phyloP scores from a whole-genome alignment of 305 asterid genomes.

The Fraxinus albicans region DNA sequence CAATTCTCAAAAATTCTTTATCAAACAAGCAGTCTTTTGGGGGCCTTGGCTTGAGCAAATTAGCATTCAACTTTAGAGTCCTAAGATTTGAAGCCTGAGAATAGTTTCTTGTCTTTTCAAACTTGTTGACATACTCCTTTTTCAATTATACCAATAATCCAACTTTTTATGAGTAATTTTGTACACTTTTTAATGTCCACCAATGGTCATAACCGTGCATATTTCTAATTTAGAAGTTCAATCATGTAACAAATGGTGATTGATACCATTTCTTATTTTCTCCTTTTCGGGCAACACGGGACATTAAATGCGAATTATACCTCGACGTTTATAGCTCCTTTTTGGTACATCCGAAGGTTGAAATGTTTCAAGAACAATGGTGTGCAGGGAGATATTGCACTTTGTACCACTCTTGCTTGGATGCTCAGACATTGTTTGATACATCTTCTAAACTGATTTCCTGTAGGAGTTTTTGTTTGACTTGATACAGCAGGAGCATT shows the following conservation, averaged over 20 bases:
- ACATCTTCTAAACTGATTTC: neutral
- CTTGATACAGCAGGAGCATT: neutral
- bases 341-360: neutral
- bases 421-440: neutral
- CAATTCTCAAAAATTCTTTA: neutral
- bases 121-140: neutral
- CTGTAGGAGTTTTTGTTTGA: neutral
- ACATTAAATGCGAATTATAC: neutral
- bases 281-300: neutral
- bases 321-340: neutral
- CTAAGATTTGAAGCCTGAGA: neutral
- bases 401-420: neutral
- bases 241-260: neutral
- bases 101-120: neutral
- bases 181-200: neutral
- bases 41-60: neutral
- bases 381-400: neutral
- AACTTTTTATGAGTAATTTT: neutral
- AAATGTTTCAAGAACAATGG: neutral
- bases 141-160: neutral
- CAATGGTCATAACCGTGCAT: neutral
- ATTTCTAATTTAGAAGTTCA: neutral
- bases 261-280: neutral
- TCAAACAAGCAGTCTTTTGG: neutral
- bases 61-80: neutral